Base-by-base conservation (phyloP, 1,284 basidiomycete genomes). In the Pseudozyma pruni region DNA sequence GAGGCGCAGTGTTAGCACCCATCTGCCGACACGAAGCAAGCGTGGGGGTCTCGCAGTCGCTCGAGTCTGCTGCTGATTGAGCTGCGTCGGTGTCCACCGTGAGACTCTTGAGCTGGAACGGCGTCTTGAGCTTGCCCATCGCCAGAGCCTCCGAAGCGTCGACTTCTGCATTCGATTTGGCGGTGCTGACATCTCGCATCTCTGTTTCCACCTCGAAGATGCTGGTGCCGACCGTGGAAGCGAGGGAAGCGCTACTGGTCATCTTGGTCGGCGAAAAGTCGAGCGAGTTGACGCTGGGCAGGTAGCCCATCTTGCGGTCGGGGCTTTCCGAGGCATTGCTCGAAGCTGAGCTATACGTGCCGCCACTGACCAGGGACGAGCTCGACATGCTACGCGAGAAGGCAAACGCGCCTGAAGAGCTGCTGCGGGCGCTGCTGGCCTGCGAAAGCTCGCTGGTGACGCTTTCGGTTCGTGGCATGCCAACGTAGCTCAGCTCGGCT, bases 21-120 rank as follows among this genome's bases (percentile, higher is more conserved):
- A 70, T 61, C 42, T 74, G 48, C 16, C 66, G 56, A 34, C 58
- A 62, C 13, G 72, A 74, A 10, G 58, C 62, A 2, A 74, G 50
- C 32, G 62, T 74, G 6, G 72, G 72, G 9, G 72, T 74, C 13
- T 74, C 68, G 52, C 72, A 74, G 31, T 71, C 72, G 55, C 69
- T 66, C 32, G 62, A 59, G 23, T 74, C 64, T 29, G 35, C 50
- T 7, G 46, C 32, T 27, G 43, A 14, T 11, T 32, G 27, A 33
- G 42, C 38, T 1, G 48, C 39, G 16, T 34, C 39, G 1, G 39
- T 33, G 33, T 47, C 45, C 14, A 33, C 16, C 22, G 43, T 19
- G 2, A 45, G 17, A n/a, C 46, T 45, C 38, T 59, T 58, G 22
- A 68, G 48, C 35, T 62, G 48, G 59, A 74, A 74, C 0, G 62